Evolutionary conservation across 2,329 filamentous ascomycete genomes (phyloP), one percentile per base, ranked within the genome.

Genomic region (Elsinoe batatas): DNA sequence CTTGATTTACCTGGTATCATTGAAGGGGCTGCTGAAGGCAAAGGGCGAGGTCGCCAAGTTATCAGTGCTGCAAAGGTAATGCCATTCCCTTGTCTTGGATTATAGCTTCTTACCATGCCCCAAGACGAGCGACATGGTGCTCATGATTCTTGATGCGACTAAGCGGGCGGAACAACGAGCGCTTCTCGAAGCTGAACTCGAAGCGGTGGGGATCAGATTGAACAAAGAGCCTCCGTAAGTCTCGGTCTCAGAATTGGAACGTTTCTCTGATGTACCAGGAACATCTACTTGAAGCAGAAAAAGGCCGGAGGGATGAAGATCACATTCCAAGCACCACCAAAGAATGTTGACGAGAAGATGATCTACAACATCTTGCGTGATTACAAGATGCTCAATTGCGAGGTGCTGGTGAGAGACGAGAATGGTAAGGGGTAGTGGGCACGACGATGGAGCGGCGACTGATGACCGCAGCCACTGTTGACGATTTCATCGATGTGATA

Each of bases 241-340:
- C 10, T 7, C 12, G 33, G 5, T 35, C 17, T 11, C 15, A 32
- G 49, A 8, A 51, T 13, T n/a, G 33, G 12, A 11, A 12, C 3
- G 13, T 6, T 12, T 6, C 22, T n/a, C 22, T 26, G 13, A 44
- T 30, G 5, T 13, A 30, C 2, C 60, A 91, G 87, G 33, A 98
- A 98, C 70, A 97, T 98, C 71, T 97, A 97, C 68, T 81, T 98
- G 57, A 98, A 98, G 72, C 78, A 78, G 22, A 98, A 98, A 72
- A 95, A 93, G 68, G 90, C 91, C 0, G 93, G 93, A 56, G 93
- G 94, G 58, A 93, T 98, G 88, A 98, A 98, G 73, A 96, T 98
- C 68, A 97, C 88, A 13, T 98, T 98, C 73, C 85, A 90, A 66
- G 74, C 82, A 3, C 87, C 93, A 2, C 91, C 93, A 3, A 97